Evolutionary conservation across 805 yeast species (phyloP).

Genomic region (Sugiyamaella lignohabitans): DNA sequence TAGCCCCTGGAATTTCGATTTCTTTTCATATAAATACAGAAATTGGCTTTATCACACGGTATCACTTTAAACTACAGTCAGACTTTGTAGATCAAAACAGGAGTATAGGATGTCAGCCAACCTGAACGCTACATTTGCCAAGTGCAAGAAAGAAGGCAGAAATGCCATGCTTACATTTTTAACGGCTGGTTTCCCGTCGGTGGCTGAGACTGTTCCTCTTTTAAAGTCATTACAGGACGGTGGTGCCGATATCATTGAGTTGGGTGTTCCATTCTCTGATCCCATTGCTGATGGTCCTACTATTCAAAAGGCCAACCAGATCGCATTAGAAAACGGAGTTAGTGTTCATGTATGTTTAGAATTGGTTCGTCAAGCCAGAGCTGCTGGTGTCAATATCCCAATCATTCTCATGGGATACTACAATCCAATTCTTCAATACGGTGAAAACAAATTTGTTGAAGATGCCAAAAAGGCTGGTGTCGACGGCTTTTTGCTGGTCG

Average conservation of each 20-base stretch:
- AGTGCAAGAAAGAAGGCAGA: slow-evolving; percentile 57
- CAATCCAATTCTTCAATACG: slow-evolving; percentile 86
- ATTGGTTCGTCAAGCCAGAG: slow-evolving; percentile 67
- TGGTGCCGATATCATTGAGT: slow-evolving; percentile 91
- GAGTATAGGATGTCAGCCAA: slow-evolving; percentile 42
- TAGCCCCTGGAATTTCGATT: too few species aligned
- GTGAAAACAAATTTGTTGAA: slow-evolving; percentile 73
- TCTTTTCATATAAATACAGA: too few species aligned
- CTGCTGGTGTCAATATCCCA: slow-evolving; percentile 79
- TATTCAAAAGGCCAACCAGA: slow-evolving; percentile 74
- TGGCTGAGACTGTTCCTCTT: slow-evolving; percentile 82
- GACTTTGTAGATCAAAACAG: too few species aligned
- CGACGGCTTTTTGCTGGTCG: slow-evolving; percentile 90
- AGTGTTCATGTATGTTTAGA: slow-evolving; percentile 65
- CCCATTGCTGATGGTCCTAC: slow-evolving; percentile 99
- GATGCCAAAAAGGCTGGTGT: slow-evolving; percentile 88
- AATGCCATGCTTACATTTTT: slow-evolving; percentile 85
- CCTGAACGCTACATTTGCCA: slow-evolving; percentile 52
- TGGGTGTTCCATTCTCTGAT: slow-evolving; percentile 95
- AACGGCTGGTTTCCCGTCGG: slow-evolving; percentile 90
- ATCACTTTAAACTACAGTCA: too few species aligned
- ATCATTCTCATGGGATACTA: slow-evolving; percentile 95
- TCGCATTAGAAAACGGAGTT: slow-evolving; percentile 78
- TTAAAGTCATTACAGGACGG: slow-evolving; percentile 86
- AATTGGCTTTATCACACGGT: too few species aligned